A percentile compares a stretch with the other conserved stretches of the same genome.
phyloP scores from a whole-genome alignment of 2,329 filamentous ascomycete genomes.

The Phialocephala sp. region DNA sequence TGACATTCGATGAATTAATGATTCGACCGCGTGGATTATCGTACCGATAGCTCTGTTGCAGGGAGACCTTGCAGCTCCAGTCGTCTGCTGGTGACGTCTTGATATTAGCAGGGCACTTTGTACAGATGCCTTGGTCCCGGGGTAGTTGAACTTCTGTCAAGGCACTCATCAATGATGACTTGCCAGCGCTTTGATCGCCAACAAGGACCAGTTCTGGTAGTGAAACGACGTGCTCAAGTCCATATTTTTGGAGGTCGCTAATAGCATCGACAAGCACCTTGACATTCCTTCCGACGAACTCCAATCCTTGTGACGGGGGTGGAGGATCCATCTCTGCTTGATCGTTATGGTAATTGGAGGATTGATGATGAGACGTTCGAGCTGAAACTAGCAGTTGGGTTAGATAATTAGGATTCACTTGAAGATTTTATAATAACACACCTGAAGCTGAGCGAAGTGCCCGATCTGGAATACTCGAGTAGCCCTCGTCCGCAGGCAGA shows the following conservation, averaged over 20 bases:
- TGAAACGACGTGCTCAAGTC: constrained; percentile 69
- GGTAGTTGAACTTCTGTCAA: constrained; percentile 75
- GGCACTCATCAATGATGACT: constrained; percentile 70
- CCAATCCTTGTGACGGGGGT: constrained; percentile 44
- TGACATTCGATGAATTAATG: constrained; percentile 14
- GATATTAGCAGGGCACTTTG: constrained; percentile 81
- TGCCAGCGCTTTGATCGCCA: constrained; percentile 85
- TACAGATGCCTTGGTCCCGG: constrained; percentile 74
- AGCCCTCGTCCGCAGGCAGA: constrained; percentile 1
- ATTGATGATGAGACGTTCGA: neutral
- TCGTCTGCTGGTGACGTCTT: constrained; percentile 60
- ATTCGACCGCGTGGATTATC: constrained; percentile 40
- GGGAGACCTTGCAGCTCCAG: constrained; percentile 72
- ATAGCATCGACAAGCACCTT: constrained; percentile 71
- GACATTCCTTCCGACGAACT: constrained; percentile 64
- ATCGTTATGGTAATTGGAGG: too few relatives aligned
- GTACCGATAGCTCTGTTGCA: constrained; percentile 70
- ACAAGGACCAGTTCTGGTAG: constrained; percentile 83
- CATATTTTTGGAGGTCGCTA: constrained; percentile 71
- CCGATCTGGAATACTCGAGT: neutral
- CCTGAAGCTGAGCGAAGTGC: neutral
- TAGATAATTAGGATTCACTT: neutral
- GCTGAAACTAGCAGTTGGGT: neutral
- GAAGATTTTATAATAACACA: neutral
- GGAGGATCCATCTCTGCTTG: neutral